Conservation (phyloP, 139 green algal genomes). For the Micractinium conductrix region DNA sequence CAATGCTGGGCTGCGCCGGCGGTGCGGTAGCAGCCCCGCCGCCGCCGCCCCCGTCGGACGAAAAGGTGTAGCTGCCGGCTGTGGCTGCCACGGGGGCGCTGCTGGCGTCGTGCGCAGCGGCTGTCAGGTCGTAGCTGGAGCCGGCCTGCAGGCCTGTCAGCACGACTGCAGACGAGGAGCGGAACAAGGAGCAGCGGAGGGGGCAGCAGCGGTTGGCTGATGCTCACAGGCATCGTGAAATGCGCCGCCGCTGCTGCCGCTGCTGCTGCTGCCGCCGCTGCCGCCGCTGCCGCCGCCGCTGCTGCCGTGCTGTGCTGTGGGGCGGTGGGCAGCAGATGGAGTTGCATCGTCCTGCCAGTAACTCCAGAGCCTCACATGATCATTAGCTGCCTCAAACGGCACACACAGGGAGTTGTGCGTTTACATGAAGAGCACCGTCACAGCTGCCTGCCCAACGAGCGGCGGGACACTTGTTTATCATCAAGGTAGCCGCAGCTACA, state of each 20-base stretch:
- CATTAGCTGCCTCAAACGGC: conserved; percentile 76
- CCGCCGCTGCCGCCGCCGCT: too few relatives aligned
- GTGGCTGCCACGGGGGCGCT: not conserved
- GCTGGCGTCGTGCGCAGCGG: not conserved
- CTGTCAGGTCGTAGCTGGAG: not conserved
- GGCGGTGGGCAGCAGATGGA: too few relatives aligned
- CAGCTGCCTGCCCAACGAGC: conserved; percentile 67
- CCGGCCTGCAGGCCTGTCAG: not conserved
- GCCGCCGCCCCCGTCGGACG: not conserved
- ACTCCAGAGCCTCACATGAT: too few relatives aligned
- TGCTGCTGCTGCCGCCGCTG: not conserved
- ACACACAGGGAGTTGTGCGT: too few relatives aligned
- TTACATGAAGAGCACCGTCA: too few relatives aligned
- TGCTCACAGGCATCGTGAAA: too few relatives aligned
- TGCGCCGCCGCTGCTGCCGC: too few relatives aligned
- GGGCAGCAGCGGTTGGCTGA: not conserved
- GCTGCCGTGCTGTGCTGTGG: not conserved
- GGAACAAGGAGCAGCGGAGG: not conserved
- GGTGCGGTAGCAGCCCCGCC: not conserved
- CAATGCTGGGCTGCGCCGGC: too few relatives aligned
- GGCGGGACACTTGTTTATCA: too few relatives aligned
- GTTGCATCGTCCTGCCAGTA: too few relatives aligned
- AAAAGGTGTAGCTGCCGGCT: not conserved
- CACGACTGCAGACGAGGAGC: not conserved
- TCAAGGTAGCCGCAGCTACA: too few relatives aligned